Evolutionary conservation across 2,329 filamentous ascomycete genomes (phyloP), one percentile per base, ranked within the genome.

Genomic region (Cladorrhinum sp.): DNA sequence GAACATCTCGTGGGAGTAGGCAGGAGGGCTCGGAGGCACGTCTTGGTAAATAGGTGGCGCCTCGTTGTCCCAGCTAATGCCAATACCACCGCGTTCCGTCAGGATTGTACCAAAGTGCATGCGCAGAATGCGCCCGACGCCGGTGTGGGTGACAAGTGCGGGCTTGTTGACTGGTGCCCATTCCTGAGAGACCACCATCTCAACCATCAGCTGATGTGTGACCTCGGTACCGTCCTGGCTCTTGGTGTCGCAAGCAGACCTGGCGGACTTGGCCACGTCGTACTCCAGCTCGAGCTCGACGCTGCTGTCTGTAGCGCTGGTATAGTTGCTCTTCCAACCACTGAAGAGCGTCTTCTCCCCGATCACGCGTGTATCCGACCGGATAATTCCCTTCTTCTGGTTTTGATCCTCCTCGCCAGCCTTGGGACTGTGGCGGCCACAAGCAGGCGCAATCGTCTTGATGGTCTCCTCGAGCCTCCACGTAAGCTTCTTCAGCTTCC

Each of bases 31-130:
- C 1, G 86, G 88, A 0, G 94, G 93, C 48, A 98, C 92, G 72
- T 98, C 92, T 75, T 95, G 89, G 76, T 99, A 99, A 67, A 96
- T 85, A 0, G 94, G 94, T 12, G 94, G 94, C 71, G 91, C 87
- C 79, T 99, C 94, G 76, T 97, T 94, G 68, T 98, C 94, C 94
- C 95, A 99, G 68, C 90, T 91, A 69, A 99, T 93, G 55, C 94
- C 93, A 72, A 96, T 84, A 18, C 94, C 94, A 20, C 85, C 85
- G 62, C 91, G 85, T 76, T 96, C 90, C 3, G 93, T 97, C 59
- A 98, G 82, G 60, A 86, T 80, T 57, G 95, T 82, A 69, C 85
- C 86, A 79, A 97, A 98, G 73, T 96, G 91, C 84, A 96, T 97
- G 66, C 94, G 85, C 63, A 99, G 80, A 57, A 98, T 94, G 65